phyloP scores from a whole-genome alignment of 306 rosid species.

The Glycine latifolia region DNA sequence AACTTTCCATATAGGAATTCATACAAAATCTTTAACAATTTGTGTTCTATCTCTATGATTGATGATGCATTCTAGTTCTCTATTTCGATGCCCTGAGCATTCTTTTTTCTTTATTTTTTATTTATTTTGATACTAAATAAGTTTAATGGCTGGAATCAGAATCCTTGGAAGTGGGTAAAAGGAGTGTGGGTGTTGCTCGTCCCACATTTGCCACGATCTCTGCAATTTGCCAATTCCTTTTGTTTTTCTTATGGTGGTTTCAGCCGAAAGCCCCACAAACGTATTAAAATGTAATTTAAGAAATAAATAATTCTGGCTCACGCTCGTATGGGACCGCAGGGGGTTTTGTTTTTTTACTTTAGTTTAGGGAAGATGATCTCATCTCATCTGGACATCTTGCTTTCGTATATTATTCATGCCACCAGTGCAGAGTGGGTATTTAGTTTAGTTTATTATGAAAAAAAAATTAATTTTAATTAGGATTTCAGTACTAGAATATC shows the following conservation, averaged over 20 bases:
- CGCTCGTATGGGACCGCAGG: constrained; percentile 26
- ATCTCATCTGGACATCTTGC: background rate
- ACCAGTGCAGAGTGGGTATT: background rate
- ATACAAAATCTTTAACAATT: too few species aligned
- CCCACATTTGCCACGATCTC: constrained; percentile 32
- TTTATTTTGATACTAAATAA: background rate
- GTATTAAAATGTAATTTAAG: background rate
- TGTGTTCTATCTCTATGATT: too few species aligned
- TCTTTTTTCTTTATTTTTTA: background rate
- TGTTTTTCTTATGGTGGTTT: constrained; percentile 12
- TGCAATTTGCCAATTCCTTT: constrained; percentile 30
- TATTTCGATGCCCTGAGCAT: background rate
- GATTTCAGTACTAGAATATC: background rate
- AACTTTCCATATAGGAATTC: too few species aligned
- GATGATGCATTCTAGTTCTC: background rate
- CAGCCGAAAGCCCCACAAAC: constrained; percentile 7
- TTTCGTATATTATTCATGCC: background rate
- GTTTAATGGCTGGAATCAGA: constrained; percentile 50
- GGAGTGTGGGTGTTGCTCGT: constrained; percentile 26
- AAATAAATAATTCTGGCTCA: constrained; percentile 26
- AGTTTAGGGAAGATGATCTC: constrained; percentile 29
- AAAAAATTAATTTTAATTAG: background rate
- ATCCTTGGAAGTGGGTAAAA: constrained; percentile 39
- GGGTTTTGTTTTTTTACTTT: constrained; percentile 9
- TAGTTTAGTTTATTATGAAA: background rate